Evolutionary conservation across 2,329 filamentous ascomycete species (phyloP).

Genomic region (Orbilia javanica): DNA sequence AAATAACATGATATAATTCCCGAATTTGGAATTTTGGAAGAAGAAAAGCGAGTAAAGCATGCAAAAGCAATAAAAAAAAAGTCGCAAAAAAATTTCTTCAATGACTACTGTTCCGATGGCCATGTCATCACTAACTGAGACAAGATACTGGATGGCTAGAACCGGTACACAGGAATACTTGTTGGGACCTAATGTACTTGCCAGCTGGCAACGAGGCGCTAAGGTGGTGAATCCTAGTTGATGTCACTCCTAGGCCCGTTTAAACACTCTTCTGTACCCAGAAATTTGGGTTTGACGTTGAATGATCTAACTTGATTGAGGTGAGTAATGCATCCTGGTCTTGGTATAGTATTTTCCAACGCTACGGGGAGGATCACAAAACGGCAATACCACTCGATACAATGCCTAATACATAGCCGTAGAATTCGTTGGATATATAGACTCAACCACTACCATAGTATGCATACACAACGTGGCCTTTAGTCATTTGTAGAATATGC

Average conservation of each 20-base stretch:
- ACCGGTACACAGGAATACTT: slow-evolving; percentile 20
- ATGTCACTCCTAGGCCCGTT: slow-evolving; percentile 4
- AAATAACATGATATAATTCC: neutral
- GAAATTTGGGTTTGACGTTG: neutral
- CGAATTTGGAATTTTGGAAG: no score
- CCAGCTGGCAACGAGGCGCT: slow-evolving; percentile 27
- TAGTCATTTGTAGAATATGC: no score
- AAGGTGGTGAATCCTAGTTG: slow-evolving; percentile 4
- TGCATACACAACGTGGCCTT: no score
- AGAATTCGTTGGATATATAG: neutral
- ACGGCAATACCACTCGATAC: neutral
- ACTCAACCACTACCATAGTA: no score
- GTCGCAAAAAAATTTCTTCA: neutral
- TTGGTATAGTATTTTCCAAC: neutral
- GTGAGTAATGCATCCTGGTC: neutral
- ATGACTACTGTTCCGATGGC: slow-evolving; percentile 1
- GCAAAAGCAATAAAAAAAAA: neutral
- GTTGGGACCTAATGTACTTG: slow-evolving; percentile 12
- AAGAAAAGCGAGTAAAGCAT: neutral
- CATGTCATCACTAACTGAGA: slow-evolving; percentile 7
- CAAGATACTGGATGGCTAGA: slow-evolving; percentile 9
- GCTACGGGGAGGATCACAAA: neutral
- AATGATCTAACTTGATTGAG: neutral
- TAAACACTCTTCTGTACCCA: neutral
- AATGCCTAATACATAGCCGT: neutral